Evolutionary conservation across 202 grass and related monocot species (phyloP), one percentile per base, ranked within the genome.

Genomic region (Musa balbisiana): DNA sequence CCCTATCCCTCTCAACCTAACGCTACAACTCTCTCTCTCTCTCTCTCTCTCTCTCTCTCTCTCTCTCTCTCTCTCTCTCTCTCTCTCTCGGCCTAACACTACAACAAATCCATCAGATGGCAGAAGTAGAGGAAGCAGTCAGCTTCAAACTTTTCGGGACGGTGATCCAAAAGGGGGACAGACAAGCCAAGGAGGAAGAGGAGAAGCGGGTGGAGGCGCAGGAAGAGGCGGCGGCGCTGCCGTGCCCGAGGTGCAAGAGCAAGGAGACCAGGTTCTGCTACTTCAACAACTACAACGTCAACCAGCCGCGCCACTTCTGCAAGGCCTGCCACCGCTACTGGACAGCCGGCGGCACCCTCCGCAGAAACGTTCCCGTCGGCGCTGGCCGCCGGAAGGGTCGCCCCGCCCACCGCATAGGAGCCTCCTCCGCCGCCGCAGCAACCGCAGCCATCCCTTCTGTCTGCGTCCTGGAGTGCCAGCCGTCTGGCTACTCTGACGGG

Each of bases 271-370:
- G 93, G 86, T 97, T 97, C 84, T 97, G 93, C 86, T 97, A 97
- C 90, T 97, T 91, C 90, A 97, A 93, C 80, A 97, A 97, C 86
- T 93, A 97, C 90, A 97, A 97, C 90, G 88, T 97, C 77, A 85
- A 85, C 64, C 93, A 97, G 84, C 93, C 93, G 69, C 93, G 93
- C 53, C 90, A 97, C 80, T 91, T 97, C 78, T 97, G 93, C 85
- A 87, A 84, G 79, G 51, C 87, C 78, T 97, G 93, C 84, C 90
- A 87, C 74, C 86, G 93, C 67, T 97, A 97, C 86, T 97, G 90
- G 93, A 97, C 93, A 56, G 93, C 90, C 33, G 90, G 90, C 71
- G 93, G 93, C 80, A 87, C 86, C 53, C 88, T 97, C 78, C 90
- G 93, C 62, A 87, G 93, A 55, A 87, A 89, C 74, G 86, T 97